Base-by-base conservation (phyloP, 2,329 filamentous ascomycete species). In the Xylaria sp. region DNA sequence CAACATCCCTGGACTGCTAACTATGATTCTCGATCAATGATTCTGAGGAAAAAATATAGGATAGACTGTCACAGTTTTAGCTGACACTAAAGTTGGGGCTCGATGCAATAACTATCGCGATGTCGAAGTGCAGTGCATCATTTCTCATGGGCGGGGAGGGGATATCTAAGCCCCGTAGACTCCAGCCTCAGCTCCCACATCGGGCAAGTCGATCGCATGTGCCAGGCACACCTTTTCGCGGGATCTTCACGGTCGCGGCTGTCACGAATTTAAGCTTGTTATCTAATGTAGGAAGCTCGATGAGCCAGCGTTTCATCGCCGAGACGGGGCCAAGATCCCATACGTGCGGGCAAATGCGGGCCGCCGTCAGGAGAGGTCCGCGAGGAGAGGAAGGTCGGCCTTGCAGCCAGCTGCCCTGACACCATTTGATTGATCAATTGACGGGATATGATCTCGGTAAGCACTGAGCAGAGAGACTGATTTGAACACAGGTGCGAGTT, bases 261-360 rank as follows among this genome's bases (percentile, higher is more conserved):
- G 17, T n/a, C 17, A 51, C 34, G n/a, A 44, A 26, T 13, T 43
- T 45, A 48, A 55, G 46, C 46, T 49, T 42, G 39, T 22, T 38
- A 37, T 48, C 59, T 57, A n/a, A 29, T 50, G 44, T 44, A 55
- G 58, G 62, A 54, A 64, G 57, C 56, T 62, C 47, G 44, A 48
- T 38, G 24, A 42, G 42, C n/a, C 42, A 48, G 43, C 38, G 55
- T 55, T 53, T 20, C 59, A 57, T 40, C 55, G 48, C 56, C 52
- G 50, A 45, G 46, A 52, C 56, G 47, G 56, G 56, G 29, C 50
- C 22, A 39, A n/a, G 20, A 42, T 39, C 16, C 21, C 39, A 48
- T 46, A 21, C 37, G n/a, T n/a, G n/a, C n/a, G n/a, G n/a, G n/a
- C n/a, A n/a, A 29, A 49, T 50, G 48, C 34, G 47, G 56, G 50